Conservation (phyloP, 768 basidiomycete species). For the Cystobasidiopsis lactophilus region DNA sequence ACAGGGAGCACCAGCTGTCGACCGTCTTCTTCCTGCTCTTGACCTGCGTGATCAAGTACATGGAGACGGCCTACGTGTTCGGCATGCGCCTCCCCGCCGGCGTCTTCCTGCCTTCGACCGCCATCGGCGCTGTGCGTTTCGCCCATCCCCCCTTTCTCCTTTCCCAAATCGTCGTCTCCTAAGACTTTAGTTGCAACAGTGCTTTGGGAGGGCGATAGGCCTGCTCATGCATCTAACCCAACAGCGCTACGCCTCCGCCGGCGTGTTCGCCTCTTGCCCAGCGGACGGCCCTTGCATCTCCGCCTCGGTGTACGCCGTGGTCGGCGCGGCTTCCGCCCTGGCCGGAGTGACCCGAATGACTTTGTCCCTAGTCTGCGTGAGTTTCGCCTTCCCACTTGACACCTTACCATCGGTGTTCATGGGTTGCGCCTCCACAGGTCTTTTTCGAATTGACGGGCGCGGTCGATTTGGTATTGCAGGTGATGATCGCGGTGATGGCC, state of each 20-base stretch:
- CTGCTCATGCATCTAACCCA: constrained; percentile 57
- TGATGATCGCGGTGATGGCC: constrained; percentile 38
- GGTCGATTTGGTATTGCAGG: constrained; percentile 50
- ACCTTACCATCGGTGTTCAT: background rate
- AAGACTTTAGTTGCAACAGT: no score
- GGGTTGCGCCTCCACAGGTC: constrained; percentile 36
- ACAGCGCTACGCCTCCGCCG: constrained; percentile 36
- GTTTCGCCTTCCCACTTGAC: background rate
- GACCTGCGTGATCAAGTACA: constrained; percentile 60
- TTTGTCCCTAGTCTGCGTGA: constrained; percentile 33
- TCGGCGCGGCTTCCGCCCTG: constrained; percentile 72
- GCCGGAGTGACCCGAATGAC: constrained; percentile 86
- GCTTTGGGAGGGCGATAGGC: constrained; percentile 67
- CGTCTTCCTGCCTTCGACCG: constrained; percentile 87
- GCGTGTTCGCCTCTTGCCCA: constrained; percentile 46
- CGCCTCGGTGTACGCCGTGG: constrained; percentile 37
- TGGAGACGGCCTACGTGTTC: constrained; percentile 67
- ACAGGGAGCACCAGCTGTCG: constrained; percentile 30
- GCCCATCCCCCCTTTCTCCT: no score
- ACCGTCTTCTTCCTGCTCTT: constrained; percentile 44
- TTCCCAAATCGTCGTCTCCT: no score
- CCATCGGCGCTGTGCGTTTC: constrained; percentile 89
- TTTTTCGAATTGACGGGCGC: constrained; percentile 74
- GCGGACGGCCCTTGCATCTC: constrained; percentile 47
- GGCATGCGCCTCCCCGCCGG: constrained; percentile 83